Percentiles rank a stretch among this genome's conserved stretches.
Evolutionary conservation across 306 rosid species (phyloP).

Genomic region (Trifolium fragiferum): DNA sequence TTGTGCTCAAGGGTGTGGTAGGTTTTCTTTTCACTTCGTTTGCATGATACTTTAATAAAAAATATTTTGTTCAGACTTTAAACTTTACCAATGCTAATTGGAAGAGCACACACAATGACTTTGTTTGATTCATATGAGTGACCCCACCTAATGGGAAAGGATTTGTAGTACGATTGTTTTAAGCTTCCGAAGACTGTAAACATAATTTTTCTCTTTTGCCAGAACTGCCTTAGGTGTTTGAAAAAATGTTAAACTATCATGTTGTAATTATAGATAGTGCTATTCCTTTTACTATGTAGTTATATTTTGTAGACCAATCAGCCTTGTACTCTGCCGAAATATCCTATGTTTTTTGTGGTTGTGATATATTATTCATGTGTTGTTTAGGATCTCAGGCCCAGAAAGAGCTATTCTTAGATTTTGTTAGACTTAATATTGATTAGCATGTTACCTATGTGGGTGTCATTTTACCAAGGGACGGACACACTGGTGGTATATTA

Average conservation of each 20-base stretch:
- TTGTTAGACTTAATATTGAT: conserved; percentile 2
- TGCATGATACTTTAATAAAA: background rate
- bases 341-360: background rate
- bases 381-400: background rate
- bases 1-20: conserved; percentile 96
- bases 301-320: conserved; percentile 2
- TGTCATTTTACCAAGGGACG: background rate
- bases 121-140: background rate
- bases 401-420: background rate
- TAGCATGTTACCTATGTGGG: conserved; percentile 2
- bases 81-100: conserved; percentile 1
- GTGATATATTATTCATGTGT: conserved; percentile 4
- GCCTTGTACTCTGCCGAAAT: background rate
- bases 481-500: background rate
- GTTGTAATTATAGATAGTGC: background rate
- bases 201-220: background rate
- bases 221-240: background rate
- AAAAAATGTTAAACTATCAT: background rate
- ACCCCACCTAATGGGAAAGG: background rate
- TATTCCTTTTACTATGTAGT: conserved; percentile 17
- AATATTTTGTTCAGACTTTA: background rate
- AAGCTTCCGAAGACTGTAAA: background rate
- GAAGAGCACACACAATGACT: background rate
- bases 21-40: conserved; percentile 35
- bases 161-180: background rate